phyloP scores from a whole-genome alignment of 257 asterid genomes.

The Buddleja alternifolia region DNA sequence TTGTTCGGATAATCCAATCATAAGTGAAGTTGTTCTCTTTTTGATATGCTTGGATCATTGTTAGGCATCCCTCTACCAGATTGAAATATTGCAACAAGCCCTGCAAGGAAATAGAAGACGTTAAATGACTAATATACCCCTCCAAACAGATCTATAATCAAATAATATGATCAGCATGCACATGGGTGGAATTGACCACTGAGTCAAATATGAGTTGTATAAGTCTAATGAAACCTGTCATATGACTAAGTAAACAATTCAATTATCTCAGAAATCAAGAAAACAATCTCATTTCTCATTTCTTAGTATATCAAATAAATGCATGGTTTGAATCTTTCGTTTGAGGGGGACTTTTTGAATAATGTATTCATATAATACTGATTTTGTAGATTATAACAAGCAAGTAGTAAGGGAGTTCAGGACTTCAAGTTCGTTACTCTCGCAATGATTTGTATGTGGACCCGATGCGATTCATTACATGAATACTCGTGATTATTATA shows the following conservation, averaged over 20 bases:
- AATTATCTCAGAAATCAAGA: background rate
- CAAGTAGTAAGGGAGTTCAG: too few relatives aligned
- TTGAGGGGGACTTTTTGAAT: background rate
- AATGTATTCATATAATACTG: background rate
- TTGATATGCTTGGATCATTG: constrained; percentile 67
- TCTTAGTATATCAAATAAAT: background rate
- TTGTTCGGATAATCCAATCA: constrained; percentile 86
- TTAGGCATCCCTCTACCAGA: constrained; percentile 88
- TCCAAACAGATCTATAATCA: background rate
- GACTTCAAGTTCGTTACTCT: too few relatives aligned
- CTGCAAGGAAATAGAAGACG: constrained; percentile 38
- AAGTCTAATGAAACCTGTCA: background rate
- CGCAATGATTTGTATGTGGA: too few relatives aligned
- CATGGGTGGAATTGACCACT: background rate
- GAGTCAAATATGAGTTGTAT: background rate
- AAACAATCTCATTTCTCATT: constrained; percentile 3
- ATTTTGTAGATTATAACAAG: too few relatives aligned
- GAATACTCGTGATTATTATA: too few relatives aligned
- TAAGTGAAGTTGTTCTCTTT: constrained; percentile 71
- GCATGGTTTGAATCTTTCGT: background rate
- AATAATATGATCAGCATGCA: background rate
- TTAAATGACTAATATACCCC: constrained; percentile 24
- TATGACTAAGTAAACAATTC: constrained; percentile 3
- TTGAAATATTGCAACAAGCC: constrained; percentile 88
- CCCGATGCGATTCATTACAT: too few relatives aligned